Evolutionary conservation across 2,329 filamentous ascomycete genomes (phyloP), one percentile per base, ranked within the genome.

Genomic region (Ophiocordyceps camponoti-leonardi): DNA sequence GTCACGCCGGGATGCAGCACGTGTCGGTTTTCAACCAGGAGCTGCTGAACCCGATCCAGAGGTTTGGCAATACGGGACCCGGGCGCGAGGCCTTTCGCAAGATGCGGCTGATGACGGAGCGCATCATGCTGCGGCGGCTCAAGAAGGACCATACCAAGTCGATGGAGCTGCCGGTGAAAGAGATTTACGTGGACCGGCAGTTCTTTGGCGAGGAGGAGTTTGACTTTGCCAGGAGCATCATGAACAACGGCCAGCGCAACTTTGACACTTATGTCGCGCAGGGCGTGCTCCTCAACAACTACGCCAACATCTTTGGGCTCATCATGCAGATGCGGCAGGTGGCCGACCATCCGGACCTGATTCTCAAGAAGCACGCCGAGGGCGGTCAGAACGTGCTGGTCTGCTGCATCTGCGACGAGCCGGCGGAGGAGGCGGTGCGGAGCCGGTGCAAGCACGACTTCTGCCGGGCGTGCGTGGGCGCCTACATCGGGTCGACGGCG

Each of bases 281-380:
- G 51, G 88, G 87, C 67, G 90, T 96, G 19, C 78, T 98, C 63
- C 74, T 98, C 49, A 87, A 96, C 69, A 94, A 95, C 59, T 96
- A 96, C 54, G 92, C 92, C 67, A 98, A 98, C 61, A 96, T 98
- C 52, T 98, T 98, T 56, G 90, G 88, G 58, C 73, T 98, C 46
- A 95, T 98, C 58, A 96, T 96, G 86, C 88, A 94, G 62, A 96
- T 98, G 90, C 83, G 92, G 46, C 92, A 98, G 66, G 86, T 95
- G 23, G 87, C 92, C 8, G 92, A 98, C 53, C 92, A 98, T 58
- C 92, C 92, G 0, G 92, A 98, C 64, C 65, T 98, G 33, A 83
- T 98, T 43, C 65, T 96, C 49, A 93, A 90, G 67, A 95, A 92
- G 65, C 77, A 90, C 50, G 75, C 74, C 3, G 79, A 87, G 53